Conservation (phyloP, 75 land plant genomes). For the Selaginella tamariscina region DNA sequence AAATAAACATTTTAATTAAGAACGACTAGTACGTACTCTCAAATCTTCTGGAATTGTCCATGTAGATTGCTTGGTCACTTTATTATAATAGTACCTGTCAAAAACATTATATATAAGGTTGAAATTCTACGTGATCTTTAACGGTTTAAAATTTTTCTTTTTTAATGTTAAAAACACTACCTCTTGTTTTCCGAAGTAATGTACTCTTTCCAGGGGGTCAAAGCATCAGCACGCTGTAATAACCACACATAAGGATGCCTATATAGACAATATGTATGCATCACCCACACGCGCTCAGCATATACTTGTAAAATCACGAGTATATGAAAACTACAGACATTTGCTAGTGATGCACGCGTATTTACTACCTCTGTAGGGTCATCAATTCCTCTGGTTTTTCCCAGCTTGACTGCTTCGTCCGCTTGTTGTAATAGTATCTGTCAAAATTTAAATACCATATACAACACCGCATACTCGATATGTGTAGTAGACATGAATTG, state of each 20-base stretch:
- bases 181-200: slow-evolving; percentile 75
- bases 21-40: background rate
- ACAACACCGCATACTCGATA: background rate
- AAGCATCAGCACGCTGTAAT: slow-evolving; percentile 90
- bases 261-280: no score
- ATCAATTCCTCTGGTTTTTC: slow-evolving; percentile 89
- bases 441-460: background rate
- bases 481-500: no score
- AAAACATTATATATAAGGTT: background rate
- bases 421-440: slow-evolving; percentile 89
- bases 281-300: no score
- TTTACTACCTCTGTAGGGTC: slow-evolving; percentile 87
- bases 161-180: slow-evolving; percentile 22
- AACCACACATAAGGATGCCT: background rate
- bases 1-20: background rate
- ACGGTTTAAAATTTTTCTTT: no score
- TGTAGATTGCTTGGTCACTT: slow-evolving; percentile 74
- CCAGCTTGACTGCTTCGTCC: slow-evolving; percentile 82
- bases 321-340: background rate
- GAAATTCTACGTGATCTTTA: background rate
- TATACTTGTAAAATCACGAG: background rate
- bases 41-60: slow-evolving; percentile 91
- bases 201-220: slow-evolving; percentile 89
- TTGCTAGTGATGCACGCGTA: background rate
- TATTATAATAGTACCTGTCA: slow-evolving; percentile 84